Conservation (phyloP, 768 basidiomycete species). For the Pisolithus marmoratus region DNA sequence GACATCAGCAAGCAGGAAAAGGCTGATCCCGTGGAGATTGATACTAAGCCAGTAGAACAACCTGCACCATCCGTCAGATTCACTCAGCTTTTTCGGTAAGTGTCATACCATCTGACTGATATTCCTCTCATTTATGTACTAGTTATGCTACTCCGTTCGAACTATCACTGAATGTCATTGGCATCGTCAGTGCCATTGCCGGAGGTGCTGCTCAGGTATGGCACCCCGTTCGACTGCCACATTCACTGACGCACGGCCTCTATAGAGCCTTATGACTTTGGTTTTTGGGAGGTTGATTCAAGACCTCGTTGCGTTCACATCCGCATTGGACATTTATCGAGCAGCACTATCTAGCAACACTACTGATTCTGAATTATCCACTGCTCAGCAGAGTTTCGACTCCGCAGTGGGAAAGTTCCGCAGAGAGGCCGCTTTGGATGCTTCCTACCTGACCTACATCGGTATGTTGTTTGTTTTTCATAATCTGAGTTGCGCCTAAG, state of each 20-base stretch:
- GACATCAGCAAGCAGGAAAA: slow-evolving; percentile 25
- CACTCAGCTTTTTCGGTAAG: slow-evolving; percentile 45
- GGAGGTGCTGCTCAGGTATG: slow-evolving; percentile 78
- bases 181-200: slow-evolving; percentile 64
- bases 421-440: slow-evolving; percentile 45
- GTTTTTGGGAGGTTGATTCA: slow-evolving; percentile 82
- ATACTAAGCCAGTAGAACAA: slow-evolving; percentile 21
- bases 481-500: slow-evolving; percentile 3
- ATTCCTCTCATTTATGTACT: slow-evolving; percentile 10
- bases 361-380: slow-evolving; percentile 21
- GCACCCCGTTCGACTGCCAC: neutral
- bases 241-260: neutral
- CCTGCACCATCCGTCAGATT: slow-evolving; percentile 36
- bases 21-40: neutral
- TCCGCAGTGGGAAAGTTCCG: slow-evolving; percentile 44
- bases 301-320: slow-evolving; percentile 59
- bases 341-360: slow-evolving; percentile 16
- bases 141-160: slow-evolving; percentile 77
- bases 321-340: slow-evolving; percentile 8
- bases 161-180: slow-evolving; percentile 59
- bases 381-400: slow-evolving; percentile 28
- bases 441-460: slow-evolving; percentile 60
- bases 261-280: slow-evolving; percentile 72
- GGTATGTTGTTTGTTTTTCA: slow-evolving; percentile 37
- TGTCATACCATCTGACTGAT: neutral